Evolutionary conservation across 2,329 filamentous ascomycete genomes (phyloP).

Genomic region (Colletotrichum paranaense): DNA sequence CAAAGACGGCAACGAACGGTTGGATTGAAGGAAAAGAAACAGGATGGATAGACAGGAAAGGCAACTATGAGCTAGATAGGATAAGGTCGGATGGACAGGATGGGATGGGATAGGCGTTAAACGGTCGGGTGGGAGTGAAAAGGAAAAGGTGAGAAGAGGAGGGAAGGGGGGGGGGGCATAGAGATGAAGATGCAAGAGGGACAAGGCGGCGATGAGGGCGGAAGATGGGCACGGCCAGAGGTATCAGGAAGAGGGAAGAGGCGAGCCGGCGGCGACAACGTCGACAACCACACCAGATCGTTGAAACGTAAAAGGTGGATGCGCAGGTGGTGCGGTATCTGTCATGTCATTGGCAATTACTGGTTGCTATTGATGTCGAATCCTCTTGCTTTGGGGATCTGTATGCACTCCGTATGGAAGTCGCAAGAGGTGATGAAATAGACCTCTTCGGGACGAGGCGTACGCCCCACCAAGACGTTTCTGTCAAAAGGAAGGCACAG

Average conservation of each 20-base stretch:
- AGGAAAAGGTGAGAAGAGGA: not conserved
- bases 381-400: no score
- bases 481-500: not conserved
- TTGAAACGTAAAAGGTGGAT: not conserved
- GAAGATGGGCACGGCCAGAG: not conserved
- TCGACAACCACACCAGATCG: not conserved
- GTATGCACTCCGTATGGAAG: no score
- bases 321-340: not conserved
- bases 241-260: not conserved
- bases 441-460: not conserved
- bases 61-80: not conserved
- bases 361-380: not conserved
- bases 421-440: not conserved
- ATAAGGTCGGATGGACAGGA: not conserved
- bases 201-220: conserved; percentile 10
- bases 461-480: not conserved
- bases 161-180: not conserved
- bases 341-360: not conserved
- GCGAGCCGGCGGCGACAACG: not conserved
- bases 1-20: not conserved
- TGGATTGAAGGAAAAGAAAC: not conserved
- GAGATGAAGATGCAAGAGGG: not conserved
- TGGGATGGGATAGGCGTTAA: conserved; percentile 2
- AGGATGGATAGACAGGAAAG: not conserved
- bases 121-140: not conserved